Evolutionary conservation across 805 yeast genomes (phyloP).

Genomic region (Nakazawaea siamensis): DNA sequence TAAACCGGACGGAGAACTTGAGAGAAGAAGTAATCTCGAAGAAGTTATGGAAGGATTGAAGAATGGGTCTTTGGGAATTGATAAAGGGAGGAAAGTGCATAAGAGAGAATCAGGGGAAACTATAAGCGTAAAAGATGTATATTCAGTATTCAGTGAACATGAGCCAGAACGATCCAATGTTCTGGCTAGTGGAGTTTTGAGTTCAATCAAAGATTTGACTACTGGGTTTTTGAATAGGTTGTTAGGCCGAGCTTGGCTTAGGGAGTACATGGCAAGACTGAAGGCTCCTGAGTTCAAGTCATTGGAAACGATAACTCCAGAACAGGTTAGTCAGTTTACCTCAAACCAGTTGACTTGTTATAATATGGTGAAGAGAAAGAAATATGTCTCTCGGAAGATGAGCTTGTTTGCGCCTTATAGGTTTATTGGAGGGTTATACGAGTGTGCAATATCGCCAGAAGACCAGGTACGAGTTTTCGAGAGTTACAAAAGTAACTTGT

Average conservation of each 20-base stretch:
- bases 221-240: conserved; percentile 5
- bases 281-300: conserved; percentile 2
- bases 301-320: conserved; percentile 6
- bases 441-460: conserved; percentile 31
- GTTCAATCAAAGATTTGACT: conserved; percentile 5
- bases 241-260: neutral
- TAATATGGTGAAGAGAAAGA: conserved; percentile 49
- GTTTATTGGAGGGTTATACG: conserved; percentile 58
- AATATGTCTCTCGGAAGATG: conserved; percentile 36
- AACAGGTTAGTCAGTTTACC: conserved; percentile 7
- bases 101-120: neutral
- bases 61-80: neutral
- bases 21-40: no score
- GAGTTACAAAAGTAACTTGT: conserved; percentile 9
- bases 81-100: neutral
- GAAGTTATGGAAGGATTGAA: neutral
- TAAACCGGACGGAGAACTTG: conserved; percentile 17
- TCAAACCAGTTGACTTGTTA: conserved; percentile 32
- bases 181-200: neutral
- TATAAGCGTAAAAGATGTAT: neutral
- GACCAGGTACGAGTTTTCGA: conserved; percentile 16
- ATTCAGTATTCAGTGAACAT: neutral
- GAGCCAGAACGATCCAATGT: neutral
- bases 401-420: conserved; percentile 46
- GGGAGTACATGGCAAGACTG: conserved; percentile 6